A percentile compares a stretch with the other conserved stretches of the same genome.
These are phyloP conservation scores for Zygoascus sp. DNA, from an alignment of 1,139 yeast genomes.

Conservation along the genomic window DNA sequence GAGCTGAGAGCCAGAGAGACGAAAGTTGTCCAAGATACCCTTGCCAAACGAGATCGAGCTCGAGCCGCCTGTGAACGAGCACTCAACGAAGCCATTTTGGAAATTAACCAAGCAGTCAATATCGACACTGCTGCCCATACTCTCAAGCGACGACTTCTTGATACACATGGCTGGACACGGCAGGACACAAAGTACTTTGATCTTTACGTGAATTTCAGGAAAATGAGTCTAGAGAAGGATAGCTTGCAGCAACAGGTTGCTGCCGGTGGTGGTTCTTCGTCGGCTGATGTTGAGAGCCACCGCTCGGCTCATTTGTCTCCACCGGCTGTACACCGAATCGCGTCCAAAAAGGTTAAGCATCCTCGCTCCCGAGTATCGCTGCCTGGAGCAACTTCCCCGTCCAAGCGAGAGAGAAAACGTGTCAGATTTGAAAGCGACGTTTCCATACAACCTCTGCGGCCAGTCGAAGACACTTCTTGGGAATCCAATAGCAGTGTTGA, in stretches of 20 bases:
- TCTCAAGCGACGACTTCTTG: constrained; percentile 22
- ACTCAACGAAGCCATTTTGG: constrained; percentile 24
- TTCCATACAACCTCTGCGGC: constrained; percentile 6
- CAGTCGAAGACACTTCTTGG: constrained; percentile 7
- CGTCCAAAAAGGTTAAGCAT: constrained; percentile 2
- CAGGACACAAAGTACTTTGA: constrained; percentile 21
- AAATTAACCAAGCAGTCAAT: constrained; percentile 20
- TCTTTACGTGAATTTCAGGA: constrained; percentile 20
- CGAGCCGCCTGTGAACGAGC: constrained; percentile 20
- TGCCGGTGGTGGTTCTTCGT: not conserved
- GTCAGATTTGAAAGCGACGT: constrained; percentile 11
- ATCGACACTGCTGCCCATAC: constrained; percentile 19
- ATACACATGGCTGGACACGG: constrained; percentile 27
- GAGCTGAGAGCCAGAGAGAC: constrained; percentile 57
- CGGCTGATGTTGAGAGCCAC: not conserved
- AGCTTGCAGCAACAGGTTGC: not conserved
- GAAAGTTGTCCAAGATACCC: constrained; percentile 37
- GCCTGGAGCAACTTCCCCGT: constrained; percentile 5
- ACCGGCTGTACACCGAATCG: not conserved
- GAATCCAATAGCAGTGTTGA: constrained; percentile 5
- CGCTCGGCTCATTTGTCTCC: not conserved
- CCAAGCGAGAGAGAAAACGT: constrained; percentile 9
- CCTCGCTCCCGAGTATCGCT: constrained; percentile 8
- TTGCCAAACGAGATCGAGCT: constrained; percentile 20
- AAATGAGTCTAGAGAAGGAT: not conserved